Evolutionary conservation across 352 stramenopile genomes (phyloP).

Genomic region (Pythium myriotylum): DNA sequence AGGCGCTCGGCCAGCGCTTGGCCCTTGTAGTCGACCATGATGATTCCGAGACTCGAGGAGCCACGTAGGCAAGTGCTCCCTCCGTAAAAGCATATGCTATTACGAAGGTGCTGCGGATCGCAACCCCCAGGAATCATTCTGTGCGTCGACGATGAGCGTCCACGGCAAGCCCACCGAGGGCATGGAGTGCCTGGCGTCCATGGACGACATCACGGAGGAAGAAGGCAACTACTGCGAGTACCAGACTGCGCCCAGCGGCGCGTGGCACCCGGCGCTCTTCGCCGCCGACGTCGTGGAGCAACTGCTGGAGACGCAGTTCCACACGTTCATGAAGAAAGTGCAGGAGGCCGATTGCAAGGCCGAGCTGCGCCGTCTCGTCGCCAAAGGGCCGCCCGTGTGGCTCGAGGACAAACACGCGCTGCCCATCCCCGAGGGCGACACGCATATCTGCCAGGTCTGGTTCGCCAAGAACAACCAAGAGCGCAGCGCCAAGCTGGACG

Average conservation of each 20-base stretch:
- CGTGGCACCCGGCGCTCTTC: constrained; percentile 87
- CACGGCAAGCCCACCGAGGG: constrained; percentile 85
- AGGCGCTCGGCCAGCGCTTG: constrained; percentile 70
- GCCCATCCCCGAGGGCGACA: constrained; percentile 87
- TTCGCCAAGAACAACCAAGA: constrained; percentile 84
- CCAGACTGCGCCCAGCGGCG: constrained; percentile 88
- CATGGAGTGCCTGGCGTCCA: constrained; percentile 93
- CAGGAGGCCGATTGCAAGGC: constrained; percentile 95
- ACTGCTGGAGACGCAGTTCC: constrained; percentile 90
- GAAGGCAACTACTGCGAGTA: constrained; percentile 92
- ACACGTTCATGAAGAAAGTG: constrained; percentile 92
- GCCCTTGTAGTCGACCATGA: constrained; percentile 89
- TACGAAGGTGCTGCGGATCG: not conserved
- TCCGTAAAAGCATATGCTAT: too few relatives aligned
- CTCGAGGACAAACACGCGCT: constrained; percentile 92
- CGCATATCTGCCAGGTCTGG: constrained; percentile 90
- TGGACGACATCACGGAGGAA: constrained; percentile 95
- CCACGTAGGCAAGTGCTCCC: constrained; percentile 32
- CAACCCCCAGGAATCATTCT: constrained; percentile 11
- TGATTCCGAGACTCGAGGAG: constrained; percentile 2
- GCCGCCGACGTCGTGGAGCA: constrained; percentile 77
- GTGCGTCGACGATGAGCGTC: too few relatives aligned
- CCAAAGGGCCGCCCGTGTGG: constrained; percentile 91
- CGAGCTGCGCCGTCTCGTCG: constrained; percentile 90
- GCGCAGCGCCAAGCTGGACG: constrained; percentile 85